Evolutionary conservation across 768 basidiomycete species (phyloP).

Genomic region (Lentinula guzmanii): DNA sequence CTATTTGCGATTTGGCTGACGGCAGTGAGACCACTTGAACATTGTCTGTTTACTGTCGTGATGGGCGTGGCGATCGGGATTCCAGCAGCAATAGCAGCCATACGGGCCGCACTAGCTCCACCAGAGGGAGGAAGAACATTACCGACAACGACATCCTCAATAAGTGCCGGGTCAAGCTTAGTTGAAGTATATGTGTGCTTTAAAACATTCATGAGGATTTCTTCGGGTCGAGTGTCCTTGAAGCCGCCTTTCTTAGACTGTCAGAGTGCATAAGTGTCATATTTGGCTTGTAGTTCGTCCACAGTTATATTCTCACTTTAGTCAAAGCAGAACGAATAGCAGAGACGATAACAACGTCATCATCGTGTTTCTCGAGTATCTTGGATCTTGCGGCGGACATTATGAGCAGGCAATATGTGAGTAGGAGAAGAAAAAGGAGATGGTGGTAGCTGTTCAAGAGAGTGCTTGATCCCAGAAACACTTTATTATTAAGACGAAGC

Average conservation of each 20-base stretch:
- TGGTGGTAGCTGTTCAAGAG: background rate
- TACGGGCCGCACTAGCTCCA: constrained; percentile 76
- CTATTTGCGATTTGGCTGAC: constrained; percentile 79
- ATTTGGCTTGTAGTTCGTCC: background rate
- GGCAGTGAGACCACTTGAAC: constrained; percentile 81
- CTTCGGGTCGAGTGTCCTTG: constrained; percentile 84
- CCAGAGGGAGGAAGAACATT: constrained; percentile 87
- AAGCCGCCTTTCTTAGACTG: constrained; percentile 84
- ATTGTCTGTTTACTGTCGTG: constrained; percentile 87
- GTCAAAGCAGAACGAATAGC: constrained; percentile 91
- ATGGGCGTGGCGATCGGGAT: constrained; percentile 72
- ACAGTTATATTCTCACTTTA: constrained; percentile 47
- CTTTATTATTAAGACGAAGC: background rate
- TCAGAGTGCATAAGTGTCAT: constrained; percentile 6
- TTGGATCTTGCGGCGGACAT: constrained; percentile 42
- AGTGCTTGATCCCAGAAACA: background rate
- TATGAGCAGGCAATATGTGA: constrained; percentile 3
- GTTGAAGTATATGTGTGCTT: constrained; percentile 64
- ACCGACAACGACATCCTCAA: constrained; percentile 82
- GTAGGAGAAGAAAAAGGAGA: background rate
- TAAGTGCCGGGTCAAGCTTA: constrained; percentile 71
- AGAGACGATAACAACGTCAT: constrained; percentile 87
- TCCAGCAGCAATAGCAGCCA: constrained; percentile 82
- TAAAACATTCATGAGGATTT: constrained; percentile 72
- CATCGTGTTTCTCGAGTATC: constrained; percentile 65